phyloP scores from a whole-genome alignment of 2,329 filamentous ascomycete species.

The Talaromyces funiculosus region DNA sequence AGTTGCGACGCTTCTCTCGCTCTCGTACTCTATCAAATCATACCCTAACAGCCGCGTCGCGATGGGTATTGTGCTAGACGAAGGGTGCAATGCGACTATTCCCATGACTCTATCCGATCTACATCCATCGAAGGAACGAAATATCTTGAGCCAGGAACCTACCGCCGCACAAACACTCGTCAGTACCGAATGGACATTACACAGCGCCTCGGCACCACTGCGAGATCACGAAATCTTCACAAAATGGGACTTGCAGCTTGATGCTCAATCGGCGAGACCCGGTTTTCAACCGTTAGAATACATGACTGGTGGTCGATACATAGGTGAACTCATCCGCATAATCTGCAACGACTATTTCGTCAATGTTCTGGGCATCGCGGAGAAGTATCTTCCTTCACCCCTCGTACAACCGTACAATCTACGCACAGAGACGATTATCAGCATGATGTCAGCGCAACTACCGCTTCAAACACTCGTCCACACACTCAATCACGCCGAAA shows the following conservation, averaged over 20 bases:
- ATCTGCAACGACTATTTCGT: constrained; percentile 13
- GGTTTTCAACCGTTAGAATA: constrained; percentile 14
- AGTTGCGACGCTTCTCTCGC: constrained; percentile 13
- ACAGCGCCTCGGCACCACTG: constrained; percentile 8
- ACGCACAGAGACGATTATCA: constrained; percentile 10
- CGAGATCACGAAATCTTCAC: constrained; percentile 12
- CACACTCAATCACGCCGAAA: constrained; percentile 1
- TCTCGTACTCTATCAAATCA: constrained; percentile 15
- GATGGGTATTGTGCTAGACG: constrained; percentile 14
- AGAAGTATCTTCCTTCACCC: background rate
- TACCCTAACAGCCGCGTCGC: constrained; percentile 15
- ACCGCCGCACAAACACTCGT: constrained; percentile 12
- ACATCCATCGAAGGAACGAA: constrained; percentile 7
- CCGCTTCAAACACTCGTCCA: constrained; percentile 1
- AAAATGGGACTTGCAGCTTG: constrained; percentile 13
- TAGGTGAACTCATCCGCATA: constrained; percentile 13
- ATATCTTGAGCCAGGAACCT: constrained; percentile 2
- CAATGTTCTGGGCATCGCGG: constrained; percentile 5
- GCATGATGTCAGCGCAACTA: constrained; percentile 3
- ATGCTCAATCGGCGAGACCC: constrained; percentile 6
- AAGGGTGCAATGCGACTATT: constrained; percentile 14
- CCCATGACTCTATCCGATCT: constrained; percentile 14
- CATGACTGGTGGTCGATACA: constrained; percentile 14
- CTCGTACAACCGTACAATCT: constrained; percentile 6
- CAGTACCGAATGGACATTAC: constrained; percentile 15